These are phyloP conservation scores for Solanum microdontum DNA, from an alignment of 257 asterid species.

Conservation along the genomic window DNA sequence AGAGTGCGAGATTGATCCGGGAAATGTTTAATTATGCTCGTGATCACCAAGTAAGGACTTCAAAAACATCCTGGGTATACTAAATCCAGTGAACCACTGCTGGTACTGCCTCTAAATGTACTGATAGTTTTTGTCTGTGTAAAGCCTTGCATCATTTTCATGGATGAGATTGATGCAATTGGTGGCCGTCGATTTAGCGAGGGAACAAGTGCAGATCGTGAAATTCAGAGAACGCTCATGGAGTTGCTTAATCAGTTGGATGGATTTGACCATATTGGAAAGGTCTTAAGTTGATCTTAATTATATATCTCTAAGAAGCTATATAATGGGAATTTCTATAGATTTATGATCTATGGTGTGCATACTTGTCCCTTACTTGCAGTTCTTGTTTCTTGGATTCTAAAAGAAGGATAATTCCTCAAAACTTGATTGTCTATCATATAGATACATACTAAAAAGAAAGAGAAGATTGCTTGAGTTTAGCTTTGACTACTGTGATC, in stretches of 20 bases:
- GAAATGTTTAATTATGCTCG: slow-evolving; percentile 96
- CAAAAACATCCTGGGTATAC: neutral
- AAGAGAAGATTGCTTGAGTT: neutral
- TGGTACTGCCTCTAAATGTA: neutral
- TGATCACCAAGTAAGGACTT: slow-evolving; percentile 75
- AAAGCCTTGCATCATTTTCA: slow-evolving; percentile 96
- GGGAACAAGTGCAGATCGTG: slow-evolving; percentile 99
- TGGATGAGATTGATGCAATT: slow-evolving; percentile 98
- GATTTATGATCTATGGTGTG: neutral
- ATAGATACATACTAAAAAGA: neutral
- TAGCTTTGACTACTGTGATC: neutral
- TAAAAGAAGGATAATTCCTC: neutral
- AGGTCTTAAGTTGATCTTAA: slow-evolving; percentile 33
- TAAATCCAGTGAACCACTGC: neutral
- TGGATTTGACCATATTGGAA: slow-evolving; percentile 95
- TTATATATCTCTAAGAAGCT: neutral
- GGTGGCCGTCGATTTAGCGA: slow-evolving; percentile 96
- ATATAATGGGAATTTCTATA: neutral
- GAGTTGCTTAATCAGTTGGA: slow-evolving; percentile 90
- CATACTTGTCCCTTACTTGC: neutral
- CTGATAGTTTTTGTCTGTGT: neutral
- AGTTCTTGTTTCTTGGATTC: neutral
- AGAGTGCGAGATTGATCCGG: slow-evolving; percentile 81
- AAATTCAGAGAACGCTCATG: slow-evolving; percentile 94
- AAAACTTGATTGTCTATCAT: neutral